These are phyloP conservation scores for Colletotrichum sp. DNA, from an alignment of 2,329 filamentous ascomycete species.

Conservation along the genomic window DNA sequence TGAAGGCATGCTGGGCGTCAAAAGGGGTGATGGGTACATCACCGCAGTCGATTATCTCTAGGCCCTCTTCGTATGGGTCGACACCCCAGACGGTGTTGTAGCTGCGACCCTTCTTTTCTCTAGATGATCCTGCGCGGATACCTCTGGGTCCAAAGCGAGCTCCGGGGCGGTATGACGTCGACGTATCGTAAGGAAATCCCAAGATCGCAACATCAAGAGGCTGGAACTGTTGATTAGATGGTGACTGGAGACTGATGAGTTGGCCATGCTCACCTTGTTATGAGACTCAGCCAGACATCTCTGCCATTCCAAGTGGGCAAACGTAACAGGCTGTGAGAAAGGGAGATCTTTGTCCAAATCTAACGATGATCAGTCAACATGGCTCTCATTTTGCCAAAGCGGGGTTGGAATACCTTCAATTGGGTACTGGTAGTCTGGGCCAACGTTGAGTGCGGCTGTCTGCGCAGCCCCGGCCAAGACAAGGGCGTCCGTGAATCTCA, in stretches of 20 bases:
- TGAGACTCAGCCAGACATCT: background rate
- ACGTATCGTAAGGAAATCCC: conserved; percentile 11
- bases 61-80: background rate
- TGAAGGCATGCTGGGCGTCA: conserved; percentile 80
- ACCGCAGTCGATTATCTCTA: conserved; percentile 41
- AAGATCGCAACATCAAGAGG: background rate
- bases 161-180: conserved; percentile 34
- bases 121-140: conserved; percentile 80
- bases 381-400: background rate
- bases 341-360: conserved; percentile 9
- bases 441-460: background rate
- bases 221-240: background rate
- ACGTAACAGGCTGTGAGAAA: conserved; percentile 9
- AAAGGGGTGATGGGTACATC: conserved; percentile 59
- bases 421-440: background rate
- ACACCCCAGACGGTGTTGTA: conserved; percentile 7
- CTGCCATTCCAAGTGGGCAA: conserved; percentile 3
- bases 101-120: conserved; percentile 65
- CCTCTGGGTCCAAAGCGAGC: conserved; percentile 86
- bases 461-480: background rate
- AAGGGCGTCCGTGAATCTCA: background rate
- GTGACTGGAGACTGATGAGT: background rate
- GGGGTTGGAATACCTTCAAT: background rate
- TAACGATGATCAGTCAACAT: background rate
- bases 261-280: background rate